Base-by-base conservation (phyloP, 2,329 filamentous ascomycete genomes). In the Fusarium virguliforme region DNA sequence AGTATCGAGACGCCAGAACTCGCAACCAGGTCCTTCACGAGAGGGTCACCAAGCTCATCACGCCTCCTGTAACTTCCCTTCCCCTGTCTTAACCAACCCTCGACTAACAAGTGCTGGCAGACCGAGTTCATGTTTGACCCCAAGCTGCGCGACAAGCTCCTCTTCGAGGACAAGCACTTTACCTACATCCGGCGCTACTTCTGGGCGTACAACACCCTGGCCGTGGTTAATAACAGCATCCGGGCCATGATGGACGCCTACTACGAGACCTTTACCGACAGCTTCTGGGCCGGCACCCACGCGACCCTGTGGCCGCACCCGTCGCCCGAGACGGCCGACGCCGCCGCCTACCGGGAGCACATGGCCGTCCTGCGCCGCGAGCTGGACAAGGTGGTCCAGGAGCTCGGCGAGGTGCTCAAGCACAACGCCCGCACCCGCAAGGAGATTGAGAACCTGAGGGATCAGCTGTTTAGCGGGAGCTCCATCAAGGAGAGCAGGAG, bases 391-490 rank as follows among this genome's bases (percentile, higher is more conserved):
- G 85, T 87, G 18, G 84, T 90, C 40, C 80, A 79, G 10, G 83
- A 87, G 48, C 81, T 89, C 2, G 78, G 81, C 10, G 81, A 79
- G 10, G 80, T 88, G 26, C 80, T 85, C 28, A 80, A 82, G 53
- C 82, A 85, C 61, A 90, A 89, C 63, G 85, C 88, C 70, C 82
- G 84, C 53, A 83, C 86, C 15, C 79, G 87, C 18, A 85, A 84
- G 56, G 87, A 89, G 74, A 88, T 90, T 51, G 80, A 85, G 57
- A 86, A 84, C 4, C 75, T 91, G 64, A 81, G 89, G 58, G 88
- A 91, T 65, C 88, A 91, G 75, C 83, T 91, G 1, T 91, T 91
- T 77, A 87, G 83, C 37, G 89, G 89, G 3, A 90, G 88, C n/a
- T 85, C 83, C 3, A 89, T 91, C 61, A 86, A 89, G 72, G 89